A percentile compares a stretch with the other conserved stretches of the same genome.
Conservation (phyloP, 2,329 filamentous ascomycete species). For the Elsinoe necatrix region DNA sequence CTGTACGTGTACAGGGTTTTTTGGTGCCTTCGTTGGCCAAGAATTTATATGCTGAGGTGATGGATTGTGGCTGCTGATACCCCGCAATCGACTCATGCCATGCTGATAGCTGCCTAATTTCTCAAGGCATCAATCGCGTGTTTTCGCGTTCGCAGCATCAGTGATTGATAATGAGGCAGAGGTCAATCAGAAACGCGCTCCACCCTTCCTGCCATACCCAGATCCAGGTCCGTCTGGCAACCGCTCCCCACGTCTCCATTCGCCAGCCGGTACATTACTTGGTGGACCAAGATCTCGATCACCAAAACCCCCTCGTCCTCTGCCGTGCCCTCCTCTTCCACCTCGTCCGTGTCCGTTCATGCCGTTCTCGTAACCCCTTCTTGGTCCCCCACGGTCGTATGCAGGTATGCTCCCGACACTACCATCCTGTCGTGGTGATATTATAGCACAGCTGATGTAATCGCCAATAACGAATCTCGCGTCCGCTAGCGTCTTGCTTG, state of each 20-base stretch:
- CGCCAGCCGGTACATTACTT: constrained; percentile 26
- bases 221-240: constrained; percentile 24
- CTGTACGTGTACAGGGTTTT: background rate
- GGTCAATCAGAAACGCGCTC: constrained; percentile 17
- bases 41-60: background rate
- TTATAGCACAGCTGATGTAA: constrained; percentile 73
- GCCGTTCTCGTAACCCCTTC: constrained; percentile 29
- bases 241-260: constrained; percentile 34
- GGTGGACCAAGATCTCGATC: constrained; percentile 23
- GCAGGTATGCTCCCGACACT: constrained; percentile 57
- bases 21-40: background rate
- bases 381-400: constrained; percentile 36
- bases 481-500: constrained; percentile 65
- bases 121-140: background rate
- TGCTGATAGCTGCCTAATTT: background rate
- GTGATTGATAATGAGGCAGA: no score
- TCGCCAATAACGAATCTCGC: constrained; percentile 81
- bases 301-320: constrained; percentile 19
- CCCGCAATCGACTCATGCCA: background rate
- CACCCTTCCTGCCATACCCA: constrained; percentile 20
- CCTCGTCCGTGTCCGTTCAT: constrained; percentile 25
- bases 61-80: background rate
- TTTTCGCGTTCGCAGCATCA: no score
- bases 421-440: constrained; percentile 67
- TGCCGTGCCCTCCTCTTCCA: constrained; percentile 21